phyloP scores from a whole-genome alignment of 768 basidiomycete genomes.

The Russula ochroleuca region DNA sequence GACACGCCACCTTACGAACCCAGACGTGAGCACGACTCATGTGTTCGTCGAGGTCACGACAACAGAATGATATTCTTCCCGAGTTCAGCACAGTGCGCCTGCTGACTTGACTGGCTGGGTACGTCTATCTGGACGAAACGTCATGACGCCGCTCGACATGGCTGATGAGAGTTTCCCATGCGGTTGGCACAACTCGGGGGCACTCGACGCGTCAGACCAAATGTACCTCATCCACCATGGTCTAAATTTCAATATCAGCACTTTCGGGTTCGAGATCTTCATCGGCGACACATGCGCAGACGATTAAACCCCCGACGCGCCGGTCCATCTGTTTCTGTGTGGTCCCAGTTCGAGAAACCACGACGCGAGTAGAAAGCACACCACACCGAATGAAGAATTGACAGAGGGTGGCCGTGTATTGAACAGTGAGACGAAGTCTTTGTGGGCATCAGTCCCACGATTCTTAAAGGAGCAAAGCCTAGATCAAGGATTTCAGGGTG shows the following conservation, averaged over 20 bases:
- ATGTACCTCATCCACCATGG: neutral
- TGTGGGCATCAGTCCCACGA: neutral
- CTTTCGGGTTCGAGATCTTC: neutral
- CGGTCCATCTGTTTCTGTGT: neutral
- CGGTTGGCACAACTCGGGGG: neutral
- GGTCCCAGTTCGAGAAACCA: neutral
- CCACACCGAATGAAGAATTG: neutral
- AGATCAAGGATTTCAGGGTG: neutral
- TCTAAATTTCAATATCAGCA: neutral
- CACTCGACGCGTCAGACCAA: neutral
- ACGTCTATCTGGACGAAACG: too few species aligned
- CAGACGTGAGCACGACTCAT: conserved; percentile 62
- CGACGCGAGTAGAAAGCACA: neutral
- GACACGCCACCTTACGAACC: conserved; percentile 63
- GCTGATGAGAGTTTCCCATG: neutral
- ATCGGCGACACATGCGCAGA: neutral
- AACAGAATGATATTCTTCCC: conserved; percentile 42
- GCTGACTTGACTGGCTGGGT: neutral
- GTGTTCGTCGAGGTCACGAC: conserved; percentile 49
- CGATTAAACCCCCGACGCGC: neutral
- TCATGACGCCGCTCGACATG: neutral
- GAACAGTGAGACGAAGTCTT: neutral
- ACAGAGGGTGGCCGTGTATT: neutral
- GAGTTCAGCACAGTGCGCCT: conserved; percentile 49
- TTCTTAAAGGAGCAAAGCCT: neutral